Percentiles rank a stretch among this genome's conserved stretches.
These are phyloP conservation scores for Postia placenta DNA, from an alignment of 768 basidiomycete species.

Conservation along the genomic window DNA sequence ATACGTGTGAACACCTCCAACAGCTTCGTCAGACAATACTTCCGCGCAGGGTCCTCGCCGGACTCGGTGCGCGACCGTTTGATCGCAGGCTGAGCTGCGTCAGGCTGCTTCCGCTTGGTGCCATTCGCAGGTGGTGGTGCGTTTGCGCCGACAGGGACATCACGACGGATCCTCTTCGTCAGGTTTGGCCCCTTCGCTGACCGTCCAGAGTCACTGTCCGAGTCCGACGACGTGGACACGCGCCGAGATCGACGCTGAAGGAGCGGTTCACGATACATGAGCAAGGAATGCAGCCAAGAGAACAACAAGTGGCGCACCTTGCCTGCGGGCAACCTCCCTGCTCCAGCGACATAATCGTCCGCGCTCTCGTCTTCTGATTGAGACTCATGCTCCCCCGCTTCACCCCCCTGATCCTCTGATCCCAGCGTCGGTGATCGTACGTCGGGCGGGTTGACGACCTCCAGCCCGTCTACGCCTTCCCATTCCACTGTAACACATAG, in stretches of 20 bases:
- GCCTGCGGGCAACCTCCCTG: conserved; percentile 19
- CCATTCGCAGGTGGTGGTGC: conserved; percentile 15
- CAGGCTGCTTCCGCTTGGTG: conserved; percentile 53
- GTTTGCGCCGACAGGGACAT: conserved; percentile 4
- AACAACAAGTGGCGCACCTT: conserved; percentile 37
- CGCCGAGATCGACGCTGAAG: conserved; percentile 40
- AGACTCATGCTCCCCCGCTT: conserved; percentile 38
- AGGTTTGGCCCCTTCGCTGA: conserved; percentile 7
- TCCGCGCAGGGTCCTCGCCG: conserved; percentile 67
- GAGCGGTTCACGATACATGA: conserved; percentile 10
- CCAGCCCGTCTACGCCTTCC: conserved; percentile 60
- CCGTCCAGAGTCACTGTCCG: conserved; percentile 13
- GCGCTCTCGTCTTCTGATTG: conserved; percentile 39
- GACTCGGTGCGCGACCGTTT: conserved; percentile 44
- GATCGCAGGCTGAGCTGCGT: conserved; percentile 30
- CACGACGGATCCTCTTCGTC: conserved; percentile 16
- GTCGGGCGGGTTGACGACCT: conserved; percentile 19
- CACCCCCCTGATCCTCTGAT: conserved; percentile 23
- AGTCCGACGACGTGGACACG: conserved; percentile 33
- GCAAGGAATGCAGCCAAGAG: neutral
- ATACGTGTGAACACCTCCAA: conserved; percentile 66
- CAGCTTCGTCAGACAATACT: conserved; percentile 75
- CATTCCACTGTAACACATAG: conserved; percentile 50
- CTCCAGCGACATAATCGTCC: conserved; percentile 62
- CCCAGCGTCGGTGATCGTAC: neutral